Percentiles rank a stretch among this genome's conserved stretches.
phyloP scores from a whole-genome alignment of 1,284 basidiomycete genomes.

The Anthracocystis panici-leucophaei region DNA sequence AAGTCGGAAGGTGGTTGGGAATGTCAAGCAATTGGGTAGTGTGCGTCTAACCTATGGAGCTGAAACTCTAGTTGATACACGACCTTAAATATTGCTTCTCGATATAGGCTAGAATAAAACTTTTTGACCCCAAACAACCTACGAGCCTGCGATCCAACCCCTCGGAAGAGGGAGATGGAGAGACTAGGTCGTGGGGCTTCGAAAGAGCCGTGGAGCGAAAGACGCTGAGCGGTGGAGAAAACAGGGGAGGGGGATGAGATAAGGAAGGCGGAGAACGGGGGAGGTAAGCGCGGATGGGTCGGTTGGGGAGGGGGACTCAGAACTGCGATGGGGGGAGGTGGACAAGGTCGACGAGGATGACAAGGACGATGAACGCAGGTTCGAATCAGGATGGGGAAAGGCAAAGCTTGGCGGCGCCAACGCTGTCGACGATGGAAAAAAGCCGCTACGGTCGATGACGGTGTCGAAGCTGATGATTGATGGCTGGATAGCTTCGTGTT shows the following conservation, averaged over 20 bases:
- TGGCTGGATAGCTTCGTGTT: no score
- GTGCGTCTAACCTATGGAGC: constrained; percentile 43
- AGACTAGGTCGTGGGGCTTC: constrained; percentile 52
- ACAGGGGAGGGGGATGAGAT: background rate
- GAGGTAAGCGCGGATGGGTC: background rate
- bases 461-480: no score
- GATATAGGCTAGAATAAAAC: constrained; percentile 43
- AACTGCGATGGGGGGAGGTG: no score
- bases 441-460: no score
- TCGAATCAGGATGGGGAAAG: no score
- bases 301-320: no score
- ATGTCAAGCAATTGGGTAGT: constrained; percentile 57
- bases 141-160: constrained; percentile 41
- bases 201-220: constrained; percentile 35
- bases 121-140: constrained; percentile 56
- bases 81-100: constrained; percentile 52
- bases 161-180: constrained; percentile 6
- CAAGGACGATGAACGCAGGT: no score
- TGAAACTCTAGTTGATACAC: constrained; percentile 38
- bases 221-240: background rate
- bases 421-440: no score
- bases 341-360: no score
- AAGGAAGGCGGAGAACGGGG: background rate
- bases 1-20: no score
- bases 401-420: no score